A percentile compares a stretch with the other conserved stretches of the same genome.
Conservation (phyloP, 768 basidiomycete genomes). For the Kwoniella shandongensis region DNA sequence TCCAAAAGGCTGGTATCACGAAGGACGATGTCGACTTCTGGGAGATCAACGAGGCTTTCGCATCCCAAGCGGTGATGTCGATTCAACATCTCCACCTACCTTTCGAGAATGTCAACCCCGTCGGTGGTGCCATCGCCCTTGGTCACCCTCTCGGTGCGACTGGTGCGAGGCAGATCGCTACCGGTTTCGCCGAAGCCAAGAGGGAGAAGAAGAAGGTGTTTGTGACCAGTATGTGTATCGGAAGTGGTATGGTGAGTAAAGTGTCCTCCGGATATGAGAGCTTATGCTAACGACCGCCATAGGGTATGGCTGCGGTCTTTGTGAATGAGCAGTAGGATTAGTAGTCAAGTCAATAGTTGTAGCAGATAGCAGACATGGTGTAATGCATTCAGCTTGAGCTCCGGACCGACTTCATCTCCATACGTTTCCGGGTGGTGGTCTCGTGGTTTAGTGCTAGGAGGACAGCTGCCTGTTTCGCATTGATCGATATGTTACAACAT, state of each 20-base stretch:
- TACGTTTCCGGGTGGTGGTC: too few relatives aligned
- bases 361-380: not conserved
- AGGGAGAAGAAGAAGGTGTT: slow-evolving; percentile 68
- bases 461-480: too few relatives aligned
- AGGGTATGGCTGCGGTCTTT: slow-evolving; percentile 45
- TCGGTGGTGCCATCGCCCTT: slow-evolving; percentile 77
- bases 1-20: slow-evolving; percentile 67
- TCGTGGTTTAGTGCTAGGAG: too few relatives aligned
- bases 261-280: not conserved
- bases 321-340: slow-evolving; percentile 48
- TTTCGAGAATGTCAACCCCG: slow-evolving; percentile 68
- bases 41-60: slow-evolving; percentile 67
- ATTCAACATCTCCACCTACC: slow-evolving; percentile 73
- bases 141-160: slow-evolving; percentile 59
- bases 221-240: slow-evolving; percentile 76
- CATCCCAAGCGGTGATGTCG: slow-evolving; percentile 82
- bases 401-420: too few relatives aligned
- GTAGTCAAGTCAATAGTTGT: not conserved
- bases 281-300: slow-evolving; percentile 4
- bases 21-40: slow-evolving; percentile 56
- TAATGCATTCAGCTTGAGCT: not conserved
- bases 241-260: slow-evolving; percentile 72
- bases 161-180: slow-evolving; percentile 81
- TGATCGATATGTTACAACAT: too few relatives aligned
- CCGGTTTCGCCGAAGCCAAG: slow-evolving; percentile 78